Percentiles rank a stretch among this genome's conserved stretches.
phyloP scores from a whole-genome alignment of 2,329 filamentous ascomycete species.

The Colletotrichum scovillei region DNA sequence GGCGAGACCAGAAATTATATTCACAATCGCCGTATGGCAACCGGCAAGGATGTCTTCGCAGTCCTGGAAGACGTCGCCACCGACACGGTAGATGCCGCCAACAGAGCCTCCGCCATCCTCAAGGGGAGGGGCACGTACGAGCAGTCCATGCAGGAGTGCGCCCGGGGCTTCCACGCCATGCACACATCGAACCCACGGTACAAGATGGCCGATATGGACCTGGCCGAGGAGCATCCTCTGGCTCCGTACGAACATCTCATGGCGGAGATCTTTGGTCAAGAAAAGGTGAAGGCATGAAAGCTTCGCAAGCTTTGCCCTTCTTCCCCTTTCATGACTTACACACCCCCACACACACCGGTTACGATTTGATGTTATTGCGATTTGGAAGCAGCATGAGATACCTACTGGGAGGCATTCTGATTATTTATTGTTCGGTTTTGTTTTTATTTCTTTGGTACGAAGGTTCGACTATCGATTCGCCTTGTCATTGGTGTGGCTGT shows the following conservation, averaged over 20 bases:
- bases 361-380: not conserved
- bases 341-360: not conserved
- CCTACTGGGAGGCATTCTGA: slow-evolving; percentile 2
- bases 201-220: slow-evolving; percentile 35
- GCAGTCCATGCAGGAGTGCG: slow-evolving; percentile 35
- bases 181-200: slow-evolving; percentile 38
- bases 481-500: not conserved
- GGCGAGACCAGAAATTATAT: slow-evolving; percentile 38
- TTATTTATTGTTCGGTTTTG: not conserved
- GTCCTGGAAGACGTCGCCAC: slow-evolving; percentile 31
- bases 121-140: slow-evolving; percentile 37
- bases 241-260: slow-evolving; percentile 35
- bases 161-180: slow-evolving; percentile 38
- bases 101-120: slow-evolving; percentile 34
- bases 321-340: not conserved
- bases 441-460: not conserved
- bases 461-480: not conserved
- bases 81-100: slow-evolving; percentile 32
- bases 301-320: too few species aligned
- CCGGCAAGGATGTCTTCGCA: slow-evolving; percentile 10
- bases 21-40: slow-evolving; percentile 35
- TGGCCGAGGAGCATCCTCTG: slow-evolving; percentile 38
- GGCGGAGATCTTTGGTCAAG: slow-evolving; percentile 32
- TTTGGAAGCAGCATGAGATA: not conserved
- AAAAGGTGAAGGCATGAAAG: slow-evolving; percentile 15